A percentile compares a stretch with the other conserved stretches of the same genome.
These are phyloP conservation scores for Tuber melanosporum DNA, from an alignment of 495 filamentous ascomycete species.

Conservation along the genomic window DNA sequence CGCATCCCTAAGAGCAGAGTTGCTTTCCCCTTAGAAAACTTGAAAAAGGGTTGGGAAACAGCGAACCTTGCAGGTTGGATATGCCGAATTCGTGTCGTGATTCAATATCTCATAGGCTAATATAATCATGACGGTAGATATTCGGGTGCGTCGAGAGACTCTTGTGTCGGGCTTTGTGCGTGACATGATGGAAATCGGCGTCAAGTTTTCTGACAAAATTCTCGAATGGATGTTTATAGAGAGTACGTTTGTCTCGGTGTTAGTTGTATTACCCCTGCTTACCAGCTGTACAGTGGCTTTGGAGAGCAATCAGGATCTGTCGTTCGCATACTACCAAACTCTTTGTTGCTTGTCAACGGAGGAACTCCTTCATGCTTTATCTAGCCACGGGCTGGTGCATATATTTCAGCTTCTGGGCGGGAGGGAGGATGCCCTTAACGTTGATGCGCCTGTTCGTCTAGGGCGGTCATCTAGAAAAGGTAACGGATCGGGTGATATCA, in stretches of 20 bases:
- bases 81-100: constrained; percentile 26
- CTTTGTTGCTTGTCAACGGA: constrained; percentile 37
- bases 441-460: constrained; percentile 5
- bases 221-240: constrained; percentile 64
- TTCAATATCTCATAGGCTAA: constrained; percentile 22
- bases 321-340: constrained; percentile 57
- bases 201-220: constrained; percentile 60
- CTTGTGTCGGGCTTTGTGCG: constrained; percentile 64
- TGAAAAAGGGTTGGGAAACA: constrained; percentile 30
- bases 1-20: constrained; percentile 8
- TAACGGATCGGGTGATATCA: neutral
- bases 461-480: constrained; percentile 1
- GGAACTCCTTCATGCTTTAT: constrained; percentile 15
- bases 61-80: constrained; percentile 40
- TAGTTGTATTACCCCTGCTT: constrained; percentile 21
- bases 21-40: constrained; percentile 37
- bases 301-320: constrained; percentile 57
- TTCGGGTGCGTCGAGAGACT: constrained; percentile 53
- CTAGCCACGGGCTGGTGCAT: constrained; percentile 18
- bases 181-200: constrained; percentile 51
- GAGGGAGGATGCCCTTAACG: constrained; percentile 32
- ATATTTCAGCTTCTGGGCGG: constrained; percentile 38
- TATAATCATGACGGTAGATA: constrained; percentile 39
- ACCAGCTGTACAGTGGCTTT: constrained; percentile 47
- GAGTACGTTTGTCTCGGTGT: constrained; percentile 15